Evolutionary conservation across 2,329 filamentous ascomycete genomes (phyloP).

Genomic region (Botrytis cinerea): DNA sequence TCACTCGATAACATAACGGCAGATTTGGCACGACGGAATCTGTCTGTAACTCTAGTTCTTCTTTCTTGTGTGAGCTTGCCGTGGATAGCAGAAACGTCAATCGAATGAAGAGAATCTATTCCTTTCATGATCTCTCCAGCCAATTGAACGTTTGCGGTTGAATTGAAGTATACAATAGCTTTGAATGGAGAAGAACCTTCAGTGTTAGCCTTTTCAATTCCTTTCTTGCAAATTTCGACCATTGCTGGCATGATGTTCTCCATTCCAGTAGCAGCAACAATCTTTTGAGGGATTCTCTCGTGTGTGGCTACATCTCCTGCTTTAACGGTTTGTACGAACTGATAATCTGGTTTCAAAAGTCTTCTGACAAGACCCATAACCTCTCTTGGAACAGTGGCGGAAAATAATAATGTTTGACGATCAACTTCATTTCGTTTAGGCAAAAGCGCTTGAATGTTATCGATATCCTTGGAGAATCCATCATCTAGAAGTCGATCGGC

Average conservation of each 20-base stretch:
- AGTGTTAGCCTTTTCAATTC: constrained; percentile 40
- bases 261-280: constrained; percentile 65
- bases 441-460: constrained; percentile 60
- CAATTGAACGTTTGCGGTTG: constrained; percentile 70
- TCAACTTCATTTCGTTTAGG: constrained; percentile 64
- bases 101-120: constrained; percentile 36
- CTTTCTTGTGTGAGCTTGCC: constrained; percentile 70
- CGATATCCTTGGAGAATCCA: constrained; percentile 71
- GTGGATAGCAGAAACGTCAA: constrained; percentile 61
- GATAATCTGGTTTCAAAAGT: constrained; percentile 80
- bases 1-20: constrained; percentile 77
- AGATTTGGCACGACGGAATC: constrained; percentile 64
- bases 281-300: constrained; percentile 77
- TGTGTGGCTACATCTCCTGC: constrained; percentile 85
- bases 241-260: constrained; percentile 78
- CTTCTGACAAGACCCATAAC: constrained; percentile 74
- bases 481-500: constrained; percentile 98
- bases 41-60: constrained; percentile 70
- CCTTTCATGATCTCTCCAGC: constrained; percentile 56
- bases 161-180: constrained; percentile 87
- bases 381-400: constrained; percentile 83
- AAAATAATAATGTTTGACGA: constrained; percentile 92
- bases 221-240: constrained; percentile 50
- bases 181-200: constrained; percentile 64
- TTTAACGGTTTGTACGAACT: constrained; percentile 84